Base-by-base conservation (phyloP, 768 basidiomycete species). In the Tylopilus rubrobrunneus region DNA sequence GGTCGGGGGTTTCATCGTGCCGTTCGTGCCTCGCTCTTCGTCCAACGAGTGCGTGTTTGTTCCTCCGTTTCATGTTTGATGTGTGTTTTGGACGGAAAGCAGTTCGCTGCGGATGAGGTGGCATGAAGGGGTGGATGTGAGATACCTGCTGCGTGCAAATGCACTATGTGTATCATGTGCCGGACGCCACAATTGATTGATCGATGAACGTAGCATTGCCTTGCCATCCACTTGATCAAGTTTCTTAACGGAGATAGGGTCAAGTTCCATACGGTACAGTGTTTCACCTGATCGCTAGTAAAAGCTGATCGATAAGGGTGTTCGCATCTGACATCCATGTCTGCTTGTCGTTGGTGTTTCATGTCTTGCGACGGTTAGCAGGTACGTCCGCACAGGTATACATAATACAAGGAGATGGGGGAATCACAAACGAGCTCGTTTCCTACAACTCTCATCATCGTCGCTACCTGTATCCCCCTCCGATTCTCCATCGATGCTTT, bases 111-210 rank as follows among this genome's bases (percentile, higher is more conserved):
- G 34, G 75, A 79, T 58, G 76, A 85, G 59, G 84, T 92, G n/a
- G n/a, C n/a, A n/a, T n/a, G n/a, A n/a, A n/a, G n/a, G 6, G 83
- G 83, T 45, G 90, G 82, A 9, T 94, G 95, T 63, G 84, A 92
- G 47, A 85, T 89, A n/a, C 64, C n/a, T 84, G 34, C 76, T 92
- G 17, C 79, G 90, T 93, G 14, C 39, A 39, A 27, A 12, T 31
- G 34, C n/a, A n/a, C n/a, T n/a, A n/a, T 56, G 39, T 34, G 33
- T 51, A 29, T 44, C 48, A 19, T 39, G 33, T 49, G 50, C 45
- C 4, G 10, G 40, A 45, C 17, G 21, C 42, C 5, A n/a, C 47
- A n/a, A 49, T 51, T 19, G 39, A 48, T 49, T 15, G 25, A 25
- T 25, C 25, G 25, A 25, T 25, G n/a, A 25, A 25, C 25, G 25